Conservation (phyloP, 192 early-diverging fungal species). For the Entomortierella chlamydospora region DNA sequence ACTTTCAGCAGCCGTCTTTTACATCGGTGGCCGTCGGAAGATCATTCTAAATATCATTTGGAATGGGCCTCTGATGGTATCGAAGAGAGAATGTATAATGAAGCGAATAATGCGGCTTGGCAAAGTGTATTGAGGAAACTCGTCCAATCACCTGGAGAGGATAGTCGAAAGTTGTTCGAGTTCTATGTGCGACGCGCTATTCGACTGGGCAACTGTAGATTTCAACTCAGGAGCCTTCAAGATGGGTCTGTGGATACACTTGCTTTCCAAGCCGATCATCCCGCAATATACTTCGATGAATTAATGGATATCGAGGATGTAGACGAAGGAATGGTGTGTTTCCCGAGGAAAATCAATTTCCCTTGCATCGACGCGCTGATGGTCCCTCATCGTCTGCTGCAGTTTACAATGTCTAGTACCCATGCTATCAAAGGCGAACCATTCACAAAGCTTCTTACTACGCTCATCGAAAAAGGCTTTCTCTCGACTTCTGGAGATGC, state of each 20-base stretch:
- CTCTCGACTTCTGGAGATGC: constrained; percentile 7
- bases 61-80: too few relatives aligned
- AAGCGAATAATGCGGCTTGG: too few relatives aligned
- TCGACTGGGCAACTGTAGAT: too few relatives aligned
- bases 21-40: too few relatives aligned
- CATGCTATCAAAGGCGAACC: constrained; percentile 30
- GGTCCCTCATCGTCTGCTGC: constrained; percentile 5
- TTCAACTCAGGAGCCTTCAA: neutral
- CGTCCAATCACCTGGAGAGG: too few relatives aligned
- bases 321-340: constrained; percentile 1
- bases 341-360: constrained; percentile 24
- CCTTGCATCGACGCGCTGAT: constrained; percentile 25
- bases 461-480: constrained; percentile 10
- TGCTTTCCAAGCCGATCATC: too few relatives aligned
- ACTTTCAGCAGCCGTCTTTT: too few relatives aligned
- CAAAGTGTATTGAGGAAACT: too few relatives aligned
- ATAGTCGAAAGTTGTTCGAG: constrained; percentile 34
- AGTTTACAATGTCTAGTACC: constrained; percentile 12
- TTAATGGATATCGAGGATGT: neutral
- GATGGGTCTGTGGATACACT: too few relatives aligned
- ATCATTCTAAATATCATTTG: too few relatives aligned
- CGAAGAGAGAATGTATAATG: too few relatives aligned
- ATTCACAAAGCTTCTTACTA: constrained; percentile 19
- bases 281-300: too few relatives aligned
- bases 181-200: constrained; percentile 22